Evolutionary conservation across 2,329 filamentous ascomycete genomes (phyloP).

Genomic region (Aciculosporium take): DNA sequence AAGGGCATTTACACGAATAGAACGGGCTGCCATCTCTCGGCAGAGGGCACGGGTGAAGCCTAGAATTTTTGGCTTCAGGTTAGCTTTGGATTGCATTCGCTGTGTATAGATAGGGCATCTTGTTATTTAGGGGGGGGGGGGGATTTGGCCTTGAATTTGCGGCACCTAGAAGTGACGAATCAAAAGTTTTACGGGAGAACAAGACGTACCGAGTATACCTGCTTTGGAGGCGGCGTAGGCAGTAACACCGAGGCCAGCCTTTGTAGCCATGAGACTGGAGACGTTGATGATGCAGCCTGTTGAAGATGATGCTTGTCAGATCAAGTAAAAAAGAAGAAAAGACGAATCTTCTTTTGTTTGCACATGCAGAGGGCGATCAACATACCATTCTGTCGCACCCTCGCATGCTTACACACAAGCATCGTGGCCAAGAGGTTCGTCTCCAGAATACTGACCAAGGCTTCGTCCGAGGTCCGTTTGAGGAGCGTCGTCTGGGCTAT

Average conservation of each 20-base stretch:
- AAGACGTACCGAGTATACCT: slow-evolving; percentile 50
- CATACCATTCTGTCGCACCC: slow-evolving; percentile 19
- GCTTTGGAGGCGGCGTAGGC: slow-evolving; percentile 72
- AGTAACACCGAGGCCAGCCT: slow-evolving; percentile 55
- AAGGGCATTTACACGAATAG: slow-evolving; percentile 65
- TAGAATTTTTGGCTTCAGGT: slow-evolving; percentile 17
- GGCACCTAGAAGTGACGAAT: slow-evolving; percentile 5
- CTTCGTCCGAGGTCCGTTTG: slow-evolving; percentile 32
- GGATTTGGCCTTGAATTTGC: too few species aligned
- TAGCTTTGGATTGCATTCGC: not conserved
- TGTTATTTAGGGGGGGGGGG: not conserved
- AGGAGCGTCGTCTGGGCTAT: slow-evolving; percentile 52
- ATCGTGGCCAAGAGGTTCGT: slow-evolving; percentile 60
- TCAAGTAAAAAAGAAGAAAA: too few species aligned
- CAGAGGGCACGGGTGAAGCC: slow-evolving; percentile 56
- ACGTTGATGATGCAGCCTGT: slow-evolving; percentile 66
- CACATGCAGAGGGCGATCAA: too few species aligned
- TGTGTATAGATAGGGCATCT: slow-evolving; percentile 8
- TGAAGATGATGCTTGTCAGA: not conserved
- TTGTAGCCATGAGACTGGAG: slow-evolving; percentile 57
- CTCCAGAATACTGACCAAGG: slow-evolving; percentile 44
- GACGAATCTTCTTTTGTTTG: not conserved
- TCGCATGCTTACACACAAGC: slow-evolving; percentile 39
- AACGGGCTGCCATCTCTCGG: slow-evolving; percentile 42
- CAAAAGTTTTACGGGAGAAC: slow-evolving; percentile 1